Evolutionary conservation across 805 yeast species (phyloP).

Genomic region (Scheffersomyces coipomensis): DNA sequence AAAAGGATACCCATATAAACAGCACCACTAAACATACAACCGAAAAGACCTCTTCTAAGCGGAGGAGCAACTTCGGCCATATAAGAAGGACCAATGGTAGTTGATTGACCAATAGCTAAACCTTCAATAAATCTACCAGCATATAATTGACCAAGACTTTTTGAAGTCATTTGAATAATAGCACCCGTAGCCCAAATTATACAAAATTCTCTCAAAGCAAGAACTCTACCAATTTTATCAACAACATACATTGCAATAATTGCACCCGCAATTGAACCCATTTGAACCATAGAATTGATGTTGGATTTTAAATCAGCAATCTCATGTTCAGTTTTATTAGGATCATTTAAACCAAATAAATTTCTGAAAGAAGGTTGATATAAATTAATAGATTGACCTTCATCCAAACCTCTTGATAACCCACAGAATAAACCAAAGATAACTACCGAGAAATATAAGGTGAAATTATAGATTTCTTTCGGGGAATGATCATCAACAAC

Average conservation of each 20-base stretch:
- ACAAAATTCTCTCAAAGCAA: slow-evolving; percentile 45
- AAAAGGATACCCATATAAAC: slow-evolving; percentile 55
- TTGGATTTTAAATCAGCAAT: slow-evolving; percentile 51
- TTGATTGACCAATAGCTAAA: slow-evolving; percentile 55
- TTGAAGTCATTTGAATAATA: slow-evolving; percentile 48
- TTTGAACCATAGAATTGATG: slow-evolving; percentile 57
- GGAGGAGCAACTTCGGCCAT: slow-evolving; percentile 54
- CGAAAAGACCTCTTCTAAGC: slow-evolving; percentile 50
- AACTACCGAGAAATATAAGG: slow-evolving; percentile 43
- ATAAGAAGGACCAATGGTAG: slow-evolving; percentile 55
- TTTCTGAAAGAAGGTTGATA: slow-evolving; percentile 42
- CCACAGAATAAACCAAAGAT: slow-evolving; percentile 53
- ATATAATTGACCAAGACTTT: slow-evolving; percentile 47
- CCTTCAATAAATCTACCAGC: slow-evolving; percentile 59
- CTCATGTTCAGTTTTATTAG: slow-evolving; percentile 25
- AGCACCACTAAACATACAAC: slow-evolving; percentile 55
- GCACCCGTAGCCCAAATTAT: slow-evolving; percentile 45
- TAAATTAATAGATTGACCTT: slow-evolving; percentile 49
- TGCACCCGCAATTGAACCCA: slow-evolving; percentile 56
- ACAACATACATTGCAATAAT: slow-evolving; percentile 46
- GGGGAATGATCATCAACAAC: slow-evolving; percentile 32
- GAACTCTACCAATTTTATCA: slow-evolving; percentile 52
- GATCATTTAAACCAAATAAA: slow-evolving; percentile 45
- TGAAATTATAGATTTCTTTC: slow-evolving; percentile 45
- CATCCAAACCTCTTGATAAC: slow-evolving; percentile 57